These are phyloP conservation scores for Auriscalpium vulgare DNA, from an alignment of 768 basidiomycete species.

Conservation along the genomic window DNA sequence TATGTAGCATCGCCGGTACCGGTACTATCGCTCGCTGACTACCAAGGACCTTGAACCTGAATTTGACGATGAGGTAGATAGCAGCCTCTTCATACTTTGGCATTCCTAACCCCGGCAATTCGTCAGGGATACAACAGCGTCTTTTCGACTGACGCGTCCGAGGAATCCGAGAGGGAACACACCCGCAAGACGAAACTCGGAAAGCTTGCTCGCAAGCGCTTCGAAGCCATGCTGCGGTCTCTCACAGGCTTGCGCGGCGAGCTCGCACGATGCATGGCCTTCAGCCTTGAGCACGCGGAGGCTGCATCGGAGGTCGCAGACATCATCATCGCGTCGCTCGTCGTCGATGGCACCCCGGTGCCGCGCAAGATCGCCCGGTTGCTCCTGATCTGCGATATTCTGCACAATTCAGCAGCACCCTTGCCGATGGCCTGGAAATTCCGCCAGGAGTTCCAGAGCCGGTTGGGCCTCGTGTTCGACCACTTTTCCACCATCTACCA, in stretches of 20 bases:
- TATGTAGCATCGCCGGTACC: conserved; percentile 59
- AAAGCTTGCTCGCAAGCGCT: conserved; percentile 69
- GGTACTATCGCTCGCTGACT: conserved; percentile 62
- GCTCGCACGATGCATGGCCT: conserved; percentile 94
- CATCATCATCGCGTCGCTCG: conserved; percentile 80
- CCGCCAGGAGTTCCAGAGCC: conserved; percentile 86
- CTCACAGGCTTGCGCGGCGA: conserved; percentile 83
- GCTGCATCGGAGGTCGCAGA: conserved; percentile 92
- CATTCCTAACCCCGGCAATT: background rate
- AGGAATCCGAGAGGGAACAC: conserved; percentile 87
- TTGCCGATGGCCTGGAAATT: conserved; percentile 98
- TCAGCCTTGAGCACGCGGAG: conserved; percentile 93
- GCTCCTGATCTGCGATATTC: conserved; percentile 93
- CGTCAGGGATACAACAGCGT: conserved; percentile 76
- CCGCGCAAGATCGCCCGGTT: conserved; percentile 94
- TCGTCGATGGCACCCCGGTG: conserved; percentile 91
- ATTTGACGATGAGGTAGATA: conserved; percentile 70
- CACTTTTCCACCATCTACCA: conserved; percentile 92
- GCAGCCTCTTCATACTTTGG: background rate
- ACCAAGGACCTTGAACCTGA: conserved; percentile 57
- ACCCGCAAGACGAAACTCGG: conserved; percentile 72
- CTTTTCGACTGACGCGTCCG: conserved; percentile 89
- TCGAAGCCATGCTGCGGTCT: conserved; percentile 85
- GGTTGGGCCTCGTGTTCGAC: conserved; percentile 91
- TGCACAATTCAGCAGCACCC: conserved; percentile 92